Base-by-base conservation (phyloP, 1,284 basidiomycete genomes). In the Cystobasidium slooffiae region DNA sequence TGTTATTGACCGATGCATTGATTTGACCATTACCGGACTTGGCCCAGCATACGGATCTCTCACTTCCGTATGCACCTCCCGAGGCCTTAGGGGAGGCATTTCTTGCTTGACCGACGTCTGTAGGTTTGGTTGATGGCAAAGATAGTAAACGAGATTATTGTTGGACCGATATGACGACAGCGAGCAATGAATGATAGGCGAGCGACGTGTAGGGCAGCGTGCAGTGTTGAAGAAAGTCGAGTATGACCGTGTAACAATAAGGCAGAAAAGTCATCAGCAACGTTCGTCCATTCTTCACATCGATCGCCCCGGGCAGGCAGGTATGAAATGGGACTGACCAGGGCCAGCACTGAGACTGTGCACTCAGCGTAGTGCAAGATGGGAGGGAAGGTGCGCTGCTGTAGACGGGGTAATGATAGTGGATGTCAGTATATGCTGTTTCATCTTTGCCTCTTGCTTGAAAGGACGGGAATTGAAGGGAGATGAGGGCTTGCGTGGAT, bases 11-110 rank as follows among this genome's bases (percentile, higher is more conserved):
- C 64, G 64, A 46, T 39, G 24, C 59, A 55, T 62, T 24, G 56
- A 47, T 43, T 64, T 63, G 49, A 73, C 70, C 70, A 51, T 64
- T 72, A 52, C 62, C 70, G 62, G 56, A 49, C 70, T 73, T 64
- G 70, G 52, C 70, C 63, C 52, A 65, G 63, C 70, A 46, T n/a
- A 46, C 58, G 70, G 62, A 66, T 65, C 63, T 73, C 62, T 73
- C 70, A 73, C 70, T 66, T 66, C 70, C 70, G 58, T 46, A n/a
- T 53, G 70, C 63, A 64, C 62, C 70, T 65, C 63, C 70, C 68
- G 62, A 65, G 44, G 63, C 37, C 70, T 52, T 61, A 44, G 37
- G 68, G 68, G 70, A 73, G 70, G 70, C 62, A 64, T 73, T 73
- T 58, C 56, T 44, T 73, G 70, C 62, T 22, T 65, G 44, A 51